Base-by-base conservation (phyloP, 108 stramenopile genomes). In the Nitzschia sp. region DNA sequence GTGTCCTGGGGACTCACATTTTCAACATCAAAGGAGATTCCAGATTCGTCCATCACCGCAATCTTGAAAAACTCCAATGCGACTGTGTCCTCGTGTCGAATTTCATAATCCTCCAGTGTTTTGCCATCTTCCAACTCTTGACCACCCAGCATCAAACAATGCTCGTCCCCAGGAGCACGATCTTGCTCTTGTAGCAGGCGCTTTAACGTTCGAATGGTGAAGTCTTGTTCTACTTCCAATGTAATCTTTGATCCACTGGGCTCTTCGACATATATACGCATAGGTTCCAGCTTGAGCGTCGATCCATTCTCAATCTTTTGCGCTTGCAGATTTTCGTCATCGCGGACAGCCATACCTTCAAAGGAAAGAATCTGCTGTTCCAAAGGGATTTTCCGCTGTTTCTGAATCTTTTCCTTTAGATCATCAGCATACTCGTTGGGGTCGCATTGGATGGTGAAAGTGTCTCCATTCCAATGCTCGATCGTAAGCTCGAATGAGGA, bases 381-480 rank as follows among this genome's bases (percentile, higher is more conserved):
- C 0, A 54, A 13, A 29, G 73, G 66, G 25, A 75, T 68, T 2
- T 17, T n/a, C 3, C 25, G 30, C 0, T 48, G 23, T 17, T 62
- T 21, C 17, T 22, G 15, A 30, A 75, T 54, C 34, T 11, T 28
- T 17, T 67, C 60, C 25, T 47, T 50, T 27, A 75, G 19, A 41
- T 75, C 73, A 54, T 61, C 48, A 2, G 25, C 34, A 34, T 66
- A 66, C 22, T 66, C 66, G 8, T 5, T 34, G 13, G 66, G 32
- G 21, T 50, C 66, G 13, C n/a, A 41, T 5, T 2, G 23, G 22
- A 66, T 26, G 22, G 16, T 21, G 17, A 66, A 54, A 3, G 6
- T 16, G 1, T 53, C 53, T 19, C 66, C 66, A n/a, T 66, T 66
- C 66, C 66, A 66, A 23, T 54, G 66, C 35, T 66, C 22, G 36